Conservation (phyloP, 2,329 filamentous ascomycete species). For the Ophiostoma sp. region DNA sequence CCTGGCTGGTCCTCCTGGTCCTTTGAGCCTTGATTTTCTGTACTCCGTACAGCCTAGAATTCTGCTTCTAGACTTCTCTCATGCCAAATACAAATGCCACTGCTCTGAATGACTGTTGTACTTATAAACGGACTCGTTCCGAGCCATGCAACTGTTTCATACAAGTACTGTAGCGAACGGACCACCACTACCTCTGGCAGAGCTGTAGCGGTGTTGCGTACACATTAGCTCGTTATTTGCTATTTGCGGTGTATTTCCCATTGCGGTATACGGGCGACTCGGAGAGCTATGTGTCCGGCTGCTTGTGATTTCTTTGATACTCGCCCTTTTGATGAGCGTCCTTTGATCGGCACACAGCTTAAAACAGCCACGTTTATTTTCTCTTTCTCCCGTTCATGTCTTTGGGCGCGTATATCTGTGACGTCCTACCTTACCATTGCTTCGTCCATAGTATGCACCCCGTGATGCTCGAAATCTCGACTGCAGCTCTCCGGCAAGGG, state of each 20-base stretch:
- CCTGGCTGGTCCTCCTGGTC: background rate
- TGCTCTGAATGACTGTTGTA: background rate
- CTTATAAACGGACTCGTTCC: background rate
- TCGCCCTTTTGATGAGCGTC: no score
- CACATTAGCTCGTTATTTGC: background rate
- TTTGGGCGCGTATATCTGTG: background rate
- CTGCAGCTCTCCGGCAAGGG: background rate
- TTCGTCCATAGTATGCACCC: background rate
- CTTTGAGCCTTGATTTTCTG: background rate
- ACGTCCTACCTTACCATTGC: background rate
- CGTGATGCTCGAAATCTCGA: slow-evolving; percentile 5
- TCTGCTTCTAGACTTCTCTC: no score
- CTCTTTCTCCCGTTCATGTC: background rate
- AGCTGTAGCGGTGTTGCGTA: no score
- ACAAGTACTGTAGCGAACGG: no score
- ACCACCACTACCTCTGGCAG: no score
- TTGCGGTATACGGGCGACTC: no score
- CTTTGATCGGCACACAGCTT: background rate
- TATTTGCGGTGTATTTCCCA: background rate
- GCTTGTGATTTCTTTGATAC: no score
- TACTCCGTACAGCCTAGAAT: background rate
- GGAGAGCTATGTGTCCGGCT: no score
- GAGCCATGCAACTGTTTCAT: background rate
- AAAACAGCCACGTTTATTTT: slow-evolving; percentile 4
- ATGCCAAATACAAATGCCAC: background rate